Percentiles rank a stretch among this genome's conserved stretches.
These are phyloP conservation scores for Schwanniomyces vanrijiae DNA, from an alignment of 805 yeast species.

Conservation along the genomic window DNA sequence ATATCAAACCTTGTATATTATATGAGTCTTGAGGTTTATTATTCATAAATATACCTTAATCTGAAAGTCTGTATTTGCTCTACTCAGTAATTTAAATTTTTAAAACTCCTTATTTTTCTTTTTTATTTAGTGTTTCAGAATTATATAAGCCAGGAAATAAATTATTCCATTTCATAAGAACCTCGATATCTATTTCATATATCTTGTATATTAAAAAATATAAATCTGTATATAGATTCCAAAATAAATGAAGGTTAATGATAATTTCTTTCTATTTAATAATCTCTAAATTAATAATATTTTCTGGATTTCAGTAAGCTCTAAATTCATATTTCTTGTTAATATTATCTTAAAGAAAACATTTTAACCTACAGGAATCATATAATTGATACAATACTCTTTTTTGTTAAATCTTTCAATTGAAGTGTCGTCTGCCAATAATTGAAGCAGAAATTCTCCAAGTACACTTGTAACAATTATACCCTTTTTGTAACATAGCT, in stretches of 20 bases:
- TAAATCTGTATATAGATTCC: not conserved
- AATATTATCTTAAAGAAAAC: not conserved
- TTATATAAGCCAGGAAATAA: not conserved
- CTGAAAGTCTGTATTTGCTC: not conserved
- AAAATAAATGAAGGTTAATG: too few species aligned
- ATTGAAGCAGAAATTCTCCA: not conserved
- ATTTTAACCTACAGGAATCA: not conserved
- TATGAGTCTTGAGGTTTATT: not conserved
- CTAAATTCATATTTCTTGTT: not conserved
- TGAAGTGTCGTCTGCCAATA: not conserved
- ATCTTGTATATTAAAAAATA: not conserved
- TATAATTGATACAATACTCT: not conserved
- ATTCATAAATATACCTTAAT: not conserved
- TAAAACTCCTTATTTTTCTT: not conserved
- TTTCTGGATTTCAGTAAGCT: not conserved
- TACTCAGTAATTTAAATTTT: too few species aligned
- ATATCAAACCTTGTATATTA: not conserved
- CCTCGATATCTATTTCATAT: not conserved
- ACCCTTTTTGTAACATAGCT: not conserved
- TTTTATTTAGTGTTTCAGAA: not conserved
- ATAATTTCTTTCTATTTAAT: too few species aligned
- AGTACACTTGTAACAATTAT: not conserved
- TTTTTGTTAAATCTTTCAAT: too few species aligned
- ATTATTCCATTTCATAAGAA: not conserved
- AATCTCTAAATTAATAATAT: not conserved